Evolutionary conservation across 805 yeast genomes (phyloP), one percentile per base, ranked within the genome.

Genomic region (Zygosaccharomyces pseudorouxii): DNA sequence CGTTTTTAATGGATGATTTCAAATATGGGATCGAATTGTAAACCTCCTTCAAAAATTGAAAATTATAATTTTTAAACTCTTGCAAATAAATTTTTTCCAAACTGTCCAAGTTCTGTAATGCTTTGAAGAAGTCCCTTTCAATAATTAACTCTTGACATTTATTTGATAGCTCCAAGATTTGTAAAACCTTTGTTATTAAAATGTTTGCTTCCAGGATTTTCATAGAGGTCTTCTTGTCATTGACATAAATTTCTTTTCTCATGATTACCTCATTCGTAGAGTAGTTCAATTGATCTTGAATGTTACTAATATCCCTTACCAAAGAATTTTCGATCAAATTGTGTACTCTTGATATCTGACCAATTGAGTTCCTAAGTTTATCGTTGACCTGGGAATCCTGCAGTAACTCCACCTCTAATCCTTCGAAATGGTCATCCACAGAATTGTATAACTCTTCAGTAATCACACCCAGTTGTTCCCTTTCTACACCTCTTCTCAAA

Each of bases 111-210:
- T 85, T 79, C 64, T 89, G 88, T 57, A 93, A 77, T 0, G 97
- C 97, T 51, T 86, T 86, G 64, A 88, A 90, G 57, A 86, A 87
- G 56, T 83, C 82, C 57, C 81, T 81, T 50, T 80, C 81, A 46
- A 81, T 78, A 52, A 89, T 84, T 60, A 90, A 71, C 35, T 86
- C 90, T 62, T 89, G 88, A 42, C 89, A 86, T 59, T 82, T 86
- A 67, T 89, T 90, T 12, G 95, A 86, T 56, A 86, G 77, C 60
- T 90, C 96, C 47, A 92, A 73, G 8, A 90, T 90, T 54, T 85
- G 89, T 20, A 90, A 72, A 55, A 95, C 85, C 43, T 82, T 75
- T 47, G 78, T 80, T 30, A 92, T 78, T 18, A 88, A 80, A 35
- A 78, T 74, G 6, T 78, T 78, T 0, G 96, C 84, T 55, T 86